phyloP scores from a whole-genome alignment of 2,329 filamentous ascomycete species.

The Aspergillus sp. region DNA sequence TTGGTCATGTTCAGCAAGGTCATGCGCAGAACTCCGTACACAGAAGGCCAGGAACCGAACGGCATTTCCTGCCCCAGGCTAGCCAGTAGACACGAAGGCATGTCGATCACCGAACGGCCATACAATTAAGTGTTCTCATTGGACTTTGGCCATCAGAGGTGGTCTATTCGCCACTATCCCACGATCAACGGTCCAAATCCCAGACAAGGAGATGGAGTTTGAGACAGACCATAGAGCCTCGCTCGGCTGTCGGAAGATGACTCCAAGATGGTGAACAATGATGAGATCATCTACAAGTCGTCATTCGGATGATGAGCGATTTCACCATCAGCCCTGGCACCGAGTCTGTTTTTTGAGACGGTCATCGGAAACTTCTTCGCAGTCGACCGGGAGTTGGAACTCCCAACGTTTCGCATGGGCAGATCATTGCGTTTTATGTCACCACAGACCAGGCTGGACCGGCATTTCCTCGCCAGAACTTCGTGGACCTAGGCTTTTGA shows the following conservation, averaged over 20 bases:
- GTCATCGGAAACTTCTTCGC: not conserved
- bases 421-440: not conserved
- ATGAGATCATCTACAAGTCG: not conserved
- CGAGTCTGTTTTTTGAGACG: not conserved
- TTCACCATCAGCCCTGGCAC: not conserved
- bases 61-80: not conserved
- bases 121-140: too few relatives aligned
- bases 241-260: not conserved
- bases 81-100: too few relatives aligned
- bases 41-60: not conserved
- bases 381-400: not conserved
- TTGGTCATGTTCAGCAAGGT: too few relatives aligned
- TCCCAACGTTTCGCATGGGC: not conserved
- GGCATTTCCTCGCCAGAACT: not conserved
- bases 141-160: not conserved
- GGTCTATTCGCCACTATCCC: not conserved
- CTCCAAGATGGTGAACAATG: not conserved
- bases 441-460: not conserved
- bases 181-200: not conserved
- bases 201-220: not conserved
- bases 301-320: conserved; percentile 4
- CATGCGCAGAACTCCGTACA: too few relatives aligned
- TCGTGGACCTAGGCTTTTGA: not conserved
- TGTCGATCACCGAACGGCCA: too few relatives aligned
- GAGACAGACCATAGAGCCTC: not conserved